Conservation (phyloP, 768 basidiomycete species). For the Suillus decipiens region DNA sequence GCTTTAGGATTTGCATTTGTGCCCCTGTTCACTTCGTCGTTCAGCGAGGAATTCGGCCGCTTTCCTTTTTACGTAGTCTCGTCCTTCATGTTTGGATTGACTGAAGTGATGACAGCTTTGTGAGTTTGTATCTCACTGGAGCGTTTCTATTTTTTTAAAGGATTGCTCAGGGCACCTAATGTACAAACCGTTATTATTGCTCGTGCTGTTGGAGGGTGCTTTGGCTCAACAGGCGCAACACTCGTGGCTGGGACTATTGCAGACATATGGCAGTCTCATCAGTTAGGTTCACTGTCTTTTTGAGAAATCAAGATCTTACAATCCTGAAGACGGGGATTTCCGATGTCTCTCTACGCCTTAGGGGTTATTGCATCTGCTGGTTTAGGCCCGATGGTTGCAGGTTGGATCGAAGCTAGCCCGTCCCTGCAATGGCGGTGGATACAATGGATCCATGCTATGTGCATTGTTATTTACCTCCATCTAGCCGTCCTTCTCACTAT, state of each 20-base stretch:
- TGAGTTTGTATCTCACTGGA: conserved; percentile 13
- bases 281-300: conserved; percentile 41
- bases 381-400: conserved; percentile 62
- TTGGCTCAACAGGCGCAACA: conserved; percentile 68
- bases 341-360: conserved; percentile 74
- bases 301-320: neutral
- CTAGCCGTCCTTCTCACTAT: conserved; percentile 4
- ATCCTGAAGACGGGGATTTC: conserved; percentile 63
- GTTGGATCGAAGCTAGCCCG: conserved; percentile 64
- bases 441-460: conserved; percentile 79
- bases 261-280: conserved; percentile 64
- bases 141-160: neutral
- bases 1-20: conserved; percentile 62
- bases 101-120: conserved; percentile 46
- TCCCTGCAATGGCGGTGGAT: conserved; percentile 79
- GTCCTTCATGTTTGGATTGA: conserved; percentile 47
- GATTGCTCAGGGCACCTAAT: conserved; percentile 36
- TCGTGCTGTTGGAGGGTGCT: conserved; percentile 65
- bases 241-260: conserved; percentile 78
- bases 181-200: conserved; percentile 66
- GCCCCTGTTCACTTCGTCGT: conserved; percentile 65
- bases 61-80: conserved; percentile 59
- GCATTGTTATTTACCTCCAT: conserved; percentile 13
- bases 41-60: conserved; percentile 75
- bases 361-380: conserved; percentile 62